Base-by-base conservation (phyloP, 495 filamentous ascomycete genomes). In the Penicillium canariense region DNA sequence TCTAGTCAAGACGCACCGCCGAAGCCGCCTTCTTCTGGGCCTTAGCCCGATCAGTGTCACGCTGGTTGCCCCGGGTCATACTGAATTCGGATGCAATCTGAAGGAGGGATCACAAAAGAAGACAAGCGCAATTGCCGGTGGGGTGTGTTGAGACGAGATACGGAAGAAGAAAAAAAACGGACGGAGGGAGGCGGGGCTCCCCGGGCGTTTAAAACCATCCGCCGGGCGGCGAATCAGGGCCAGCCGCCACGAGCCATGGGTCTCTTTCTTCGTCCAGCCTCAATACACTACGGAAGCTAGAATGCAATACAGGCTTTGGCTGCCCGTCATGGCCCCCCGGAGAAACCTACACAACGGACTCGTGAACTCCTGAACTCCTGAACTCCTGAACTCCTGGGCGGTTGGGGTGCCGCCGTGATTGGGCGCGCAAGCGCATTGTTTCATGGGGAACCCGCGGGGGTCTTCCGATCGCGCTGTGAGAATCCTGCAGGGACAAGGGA, bases 51-150 rank as follows among this genome's bases (percentile, higher is more conserved):
- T 87, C 89, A 71, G 88, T 88, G 50, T 96, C 91, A 65, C 91
- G 84, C 79, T 97, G 91, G 68, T 97, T 97, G 59, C 91, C 91
- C 68, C 91, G 88, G 53, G 91, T 84, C 91, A 96, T 96, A 30
- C 68, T 81, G 26, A n/a, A n/a, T n/a, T n/a, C n/a, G n/a, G n/a
- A n/a, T n/a, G n/a, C n/a, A n/a, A n/a, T n/a, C n/a, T n/a, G n/a
- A n/a, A n/a, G n/a, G n/a, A n/a, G n/a, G n/a, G n/a, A n/a, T n/a
- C n/a, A n/a, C n/a, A n/a, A n/a, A n/a, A n/a, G n/a, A n/a, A n/a
- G n/a, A n/a, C n/a, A n/a, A n/a, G n/a, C n/a, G n/a, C n/a, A n/a
- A n/a, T n/a, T n/a, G n/a, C n/a, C n/a, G n/a, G n/a, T n/a, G n/a
- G n/a, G n/a, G n/a, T n/a, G n/a, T n/a, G n/a, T n/a, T n/a, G n/a